Conservation (phyloP, 78 protist species). For the Tieghemostelium lacteum region DNA sequence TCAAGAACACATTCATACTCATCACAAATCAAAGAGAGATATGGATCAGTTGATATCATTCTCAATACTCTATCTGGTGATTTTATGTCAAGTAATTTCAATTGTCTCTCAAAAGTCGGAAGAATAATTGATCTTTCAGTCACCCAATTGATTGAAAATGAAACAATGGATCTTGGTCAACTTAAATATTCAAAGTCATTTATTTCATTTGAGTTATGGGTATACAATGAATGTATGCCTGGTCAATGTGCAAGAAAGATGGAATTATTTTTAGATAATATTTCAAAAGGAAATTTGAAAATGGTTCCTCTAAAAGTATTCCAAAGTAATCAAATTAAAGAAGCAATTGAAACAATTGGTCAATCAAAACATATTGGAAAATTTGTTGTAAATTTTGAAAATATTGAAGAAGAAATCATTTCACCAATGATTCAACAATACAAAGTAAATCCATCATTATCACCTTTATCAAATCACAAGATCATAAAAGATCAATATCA, state of each 20-base stretch:
- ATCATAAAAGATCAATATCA: too few relatives aligned
- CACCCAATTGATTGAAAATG: conserved; percentile 49
- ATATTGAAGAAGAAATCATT: conserved; percentile 24
- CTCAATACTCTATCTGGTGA: conserved; percentile 73
- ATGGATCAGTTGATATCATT: conserved; percentile 81
- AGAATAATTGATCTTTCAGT: conserved; percentile 79
- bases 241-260: too few relatives aligned
- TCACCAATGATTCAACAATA: too few relatives aligned
- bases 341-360: neutral
- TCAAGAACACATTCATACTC: conserved; percentile 10
- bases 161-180: conserved; percentile 27
- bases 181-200: conserved; percentile 50
- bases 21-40: conserved; percentile 36
- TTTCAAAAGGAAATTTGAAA: conserved; percentile 4
- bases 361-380: conserved; percentile 9
- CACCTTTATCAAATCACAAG: too few relatives aligned
- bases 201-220: neutral
- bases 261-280: conserved; percentile 34
- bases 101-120: conserved; percentile 55
- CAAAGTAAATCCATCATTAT: too few relatives aligned
- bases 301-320: conserved; percentile 49
- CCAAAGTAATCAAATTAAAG: conserved; percentile 38
- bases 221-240: too few relatives aligned
- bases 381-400: neutral
- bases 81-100: conserved; percentile 29